phyloP scores from a whole-genome alignment of 1,284 basidiomycete species.

The Cryptococcus hybrid region DNA sequence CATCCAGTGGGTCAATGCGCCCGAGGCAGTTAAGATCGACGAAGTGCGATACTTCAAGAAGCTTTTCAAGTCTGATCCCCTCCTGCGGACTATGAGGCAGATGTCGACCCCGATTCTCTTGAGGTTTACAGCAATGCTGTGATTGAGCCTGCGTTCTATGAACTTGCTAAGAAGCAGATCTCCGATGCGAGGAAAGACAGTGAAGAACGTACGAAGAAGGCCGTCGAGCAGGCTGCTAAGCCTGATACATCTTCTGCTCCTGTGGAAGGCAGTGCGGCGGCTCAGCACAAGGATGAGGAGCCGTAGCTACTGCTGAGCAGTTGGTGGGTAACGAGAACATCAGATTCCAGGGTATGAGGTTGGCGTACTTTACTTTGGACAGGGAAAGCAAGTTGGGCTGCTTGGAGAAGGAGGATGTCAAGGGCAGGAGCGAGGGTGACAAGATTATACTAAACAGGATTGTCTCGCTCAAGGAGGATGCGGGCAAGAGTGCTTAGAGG shows the following conservation, averaged over 20 bases:
- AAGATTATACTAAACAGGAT: slow-evolving; percentile 87
- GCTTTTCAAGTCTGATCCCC: slow-evolving; percentile 95
- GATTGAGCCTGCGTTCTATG: slow-evolving; percentile 87
- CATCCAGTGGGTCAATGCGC: slow-evolving; percentile 97
- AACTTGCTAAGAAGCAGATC: slow-evolving; percentile 70
- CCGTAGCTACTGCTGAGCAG: slow-evolving; percentile 68
- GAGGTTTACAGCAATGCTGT: slow-evolving; percentile 77
- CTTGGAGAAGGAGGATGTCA: slow-evolving; percentile 58
- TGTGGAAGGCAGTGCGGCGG: slow-evolving; percentile 31
- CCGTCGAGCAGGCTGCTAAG: slow-evolving; percentile 54
- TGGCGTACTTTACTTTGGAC: slow-evolving; percentile 95
- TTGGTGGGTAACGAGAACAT: slow-evolving; percentile 90
- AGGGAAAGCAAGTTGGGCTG: slow-evolving; percentile 70
- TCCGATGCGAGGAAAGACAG: slow-evolving; percentile 66
- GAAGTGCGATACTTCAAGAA: slow-evolving; percentile 92
- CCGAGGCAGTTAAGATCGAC: slow-evolving; percentile 72
- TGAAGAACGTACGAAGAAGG: slow-evolving; percentile 59
- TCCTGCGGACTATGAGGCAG: slow-evolving; percentile 74
- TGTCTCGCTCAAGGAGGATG: slow-evolving; percentile 93
- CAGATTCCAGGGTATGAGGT: slow-evolving; percentile 93
- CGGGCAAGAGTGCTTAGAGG: slow-evolving; percentile 62
- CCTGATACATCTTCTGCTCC: slow-evolving; percentile 1
- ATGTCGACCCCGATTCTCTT: slow-evolving; percentile 79
- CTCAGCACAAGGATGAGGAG: slow-evolving; percentile 55
- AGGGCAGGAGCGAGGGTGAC: slow-evolving; percentile 63